Conservation (phyloP, 306 rosid species). For the Glycyrrhiza uralensis region DNA sequence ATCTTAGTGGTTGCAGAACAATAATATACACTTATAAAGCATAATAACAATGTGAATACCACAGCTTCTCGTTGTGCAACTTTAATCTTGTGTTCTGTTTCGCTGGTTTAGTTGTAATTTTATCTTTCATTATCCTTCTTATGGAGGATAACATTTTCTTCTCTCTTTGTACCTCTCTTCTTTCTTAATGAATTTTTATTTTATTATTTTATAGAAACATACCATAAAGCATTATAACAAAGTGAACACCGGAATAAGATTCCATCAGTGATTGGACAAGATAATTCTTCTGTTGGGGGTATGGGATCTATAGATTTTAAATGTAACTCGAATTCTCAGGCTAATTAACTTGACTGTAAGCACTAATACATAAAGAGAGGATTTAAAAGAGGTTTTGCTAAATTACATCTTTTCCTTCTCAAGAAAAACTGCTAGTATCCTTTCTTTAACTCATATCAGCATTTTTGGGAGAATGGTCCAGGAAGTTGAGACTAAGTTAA, state of each 20-base stretch:
- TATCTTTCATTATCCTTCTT: neutral
- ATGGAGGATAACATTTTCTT: neutral
- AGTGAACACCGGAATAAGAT: neutral
- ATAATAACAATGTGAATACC: neutral
- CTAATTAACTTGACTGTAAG: neutral
- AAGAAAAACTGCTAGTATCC: neutral
- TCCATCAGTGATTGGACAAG: neutral
- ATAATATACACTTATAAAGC: neutral
- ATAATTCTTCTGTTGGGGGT: neutral
- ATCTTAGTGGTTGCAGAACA: neutral
- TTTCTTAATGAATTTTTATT: neutral
- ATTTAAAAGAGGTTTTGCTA: neutral
- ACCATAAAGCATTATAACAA: neutral
- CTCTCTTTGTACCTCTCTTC: neutral
- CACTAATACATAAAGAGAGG: neutral
- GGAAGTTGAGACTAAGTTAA: neutral
- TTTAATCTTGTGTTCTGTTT: neutral
- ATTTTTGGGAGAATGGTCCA: neutral
- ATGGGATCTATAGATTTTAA: neutral
- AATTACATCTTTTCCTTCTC: neutral
- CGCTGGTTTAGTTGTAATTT: neutral
- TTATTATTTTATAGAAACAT: no score
- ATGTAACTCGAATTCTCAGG: neutral
- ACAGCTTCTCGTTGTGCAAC: neutral
- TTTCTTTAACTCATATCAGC: neutral